Evolutionary conservation across 225 moss, liverwort and hornwort genomes (phyloP).

Genomic region (Antitrichia curtipendula): DNA sequence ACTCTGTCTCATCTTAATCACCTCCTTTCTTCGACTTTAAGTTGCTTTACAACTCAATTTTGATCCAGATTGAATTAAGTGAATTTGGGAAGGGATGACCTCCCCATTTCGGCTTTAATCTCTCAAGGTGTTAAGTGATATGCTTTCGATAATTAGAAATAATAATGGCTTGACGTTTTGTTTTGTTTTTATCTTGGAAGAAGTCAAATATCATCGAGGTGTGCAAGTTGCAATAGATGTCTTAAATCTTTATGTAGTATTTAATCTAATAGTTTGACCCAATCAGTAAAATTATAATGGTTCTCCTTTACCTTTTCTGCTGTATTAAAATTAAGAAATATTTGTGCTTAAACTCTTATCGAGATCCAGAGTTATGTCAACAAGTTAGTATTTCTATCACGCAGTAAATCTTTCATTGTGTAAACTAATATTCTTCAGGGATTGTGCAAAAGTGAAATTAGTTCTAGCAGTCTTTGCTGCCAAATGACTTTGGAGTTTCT

Average conservation of each 20-base stretch:
- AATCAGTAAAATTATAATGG: neutral
- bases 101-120: neutral
- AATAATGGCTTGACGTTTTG: too few relatives aligned
- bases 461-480: neutral
- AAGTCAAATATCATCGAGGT: neutral
- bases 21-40: neutral
- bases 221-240: neutral
- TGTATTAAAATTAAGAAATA: neutral
- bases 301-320: neutral
- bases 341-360: neutral
- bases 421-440: neutral
- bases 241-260: neutral
- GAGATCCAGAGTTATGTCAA: neutral
- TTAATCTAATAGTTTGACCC: neutral
- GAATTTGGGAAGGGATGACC: neutral
- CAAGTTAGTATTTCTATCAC: neutral
- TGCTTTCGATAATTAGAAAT: neutral
- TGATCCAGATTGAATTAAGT: neutral
- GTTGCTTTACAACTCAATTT: neutral
- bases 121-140: neutral
- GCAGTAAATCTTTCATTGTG: neutral
- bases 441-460: neutral
- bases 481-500: neutral
- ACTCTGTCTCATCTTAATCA: neutral
- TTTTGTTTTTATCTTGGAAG: neutral